These are phyloP conservation scores for Trichomonas tenax DNA, from an alignment of 208 protist genomes.

Conservation along the genomic window DNA sequence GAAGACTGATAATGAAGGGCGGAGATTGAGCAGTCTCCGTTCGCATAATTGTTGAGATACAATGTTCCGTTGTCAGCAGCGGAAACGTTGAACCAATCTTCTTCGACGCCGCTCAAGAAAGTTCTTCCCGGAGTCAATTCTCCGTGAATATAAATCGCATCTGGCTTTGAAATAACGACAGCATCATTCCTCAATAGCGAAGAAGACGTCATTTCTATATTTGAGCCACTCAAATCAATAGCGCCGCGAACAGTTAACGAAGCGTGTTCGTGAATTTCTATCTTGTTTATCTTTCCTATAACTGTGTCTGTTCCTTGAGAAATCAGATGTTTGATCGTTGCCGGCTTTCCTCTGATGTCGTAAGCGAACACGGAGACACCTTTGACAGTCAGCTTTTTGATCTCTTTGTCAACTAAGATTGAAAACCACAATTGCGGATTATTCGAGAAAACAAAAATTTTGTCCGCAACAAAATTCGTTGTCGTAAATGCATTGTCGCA, in stretches of 20 bases:
- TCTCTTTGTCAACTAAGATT: neutral
- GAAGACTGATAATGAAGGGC: no score
- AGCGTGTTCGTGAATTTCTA: neutral
- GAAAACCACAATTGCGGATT: neutral
- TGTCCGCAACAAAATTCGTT: neutral
- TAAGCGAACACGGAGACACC: neutral
- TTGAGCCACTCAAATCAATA: neutral
- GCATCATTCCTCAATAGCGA: neutral
- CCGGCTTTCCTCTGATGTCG: neutral
- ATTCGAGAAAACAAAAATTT: neutral
- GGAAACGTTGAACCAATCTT: neutral
- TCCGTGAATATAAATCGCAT: neutral
- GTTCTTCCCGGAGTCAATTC: neutral
- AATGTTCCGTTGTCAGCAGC: neutral
- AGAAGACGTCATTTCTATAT: neutral
- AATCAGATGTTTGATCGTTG: neutral
- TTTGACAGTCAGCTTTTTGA: neutral
- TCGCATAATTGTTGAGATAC: neutral
- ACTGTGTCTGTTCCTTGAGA: neutral
- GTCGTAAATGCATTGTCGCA: neutral
- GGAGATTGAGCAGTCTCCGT: neutral
- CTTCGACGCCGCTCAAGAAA: neutral
- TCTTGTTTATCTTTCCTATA: neutral
- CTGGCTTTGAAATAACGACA: neutral
- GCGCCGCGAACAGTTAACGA: neutral